A percentile compares a stretch with the other conserved stretches of the same genome.
Conservation (phyloP, 2,329 filamentous ascomycete genomes). For the Juglanconis sp. region DNA sequence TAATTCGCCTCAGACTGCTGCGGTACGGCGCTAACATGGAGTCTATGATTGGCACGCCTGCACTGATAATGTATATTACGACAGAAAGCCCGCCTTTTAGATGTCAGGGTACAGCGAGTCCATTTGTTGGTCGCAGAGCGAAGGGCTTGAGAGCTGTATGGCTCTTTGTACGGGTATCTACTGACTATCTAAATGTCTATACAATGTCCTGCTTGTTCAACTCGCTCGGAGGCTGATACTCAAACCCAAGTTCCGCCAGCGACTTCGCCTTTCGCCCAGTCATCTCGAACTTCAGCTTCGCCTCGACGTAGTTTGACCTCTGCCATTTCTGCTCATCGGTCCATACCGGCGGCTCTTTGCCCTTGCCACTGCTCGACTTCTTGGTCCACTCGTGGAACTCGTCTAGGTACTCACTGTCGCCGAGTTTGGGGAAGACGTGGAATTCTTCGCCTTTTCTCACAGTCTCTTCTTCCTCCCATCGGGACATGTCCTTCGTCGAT, state of each 20-base stretch:
- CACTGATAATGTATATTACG: not conserved
- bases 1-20: not conserved
- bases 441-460: slow-evolving; percentile 38
- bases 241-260: slow-evolving; percentile 70
- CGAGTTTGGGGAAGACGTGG: slow-evolving; percentile 50
- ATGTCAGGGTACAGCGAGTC: no score
- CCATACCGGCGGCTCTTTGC: slow-evolving; percentile 72
- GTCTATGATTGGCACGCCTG: not conserved
- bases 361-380: slow-evolving; percentile 42
- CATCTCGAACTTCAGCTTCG: slow-evolving; percentile 69
- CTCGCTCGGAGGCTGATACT: slow-evolving; percentile 38
- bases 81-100: no score
- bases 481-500: slow-evolving; percentile 57
- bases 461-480: slow-evolving; percentile 66
- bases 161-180: not conserved
- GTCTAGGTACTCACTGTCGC: slow-evolving; percentile 70
- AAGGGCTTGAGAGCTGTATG: not conserved
- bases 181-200: not conserved
- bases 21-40: not conserved
- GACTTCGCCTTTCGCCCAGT: slow-evolving; percentile 62
- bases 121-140: not conserved
- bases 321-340: slow-evolving; percentile 69
- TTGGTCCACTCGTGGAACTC: slow-evolving; percentile 60
- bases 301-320: slow-evolving; percentile 62
- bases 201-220: slow-evolving; percentile 17